Conservation (phyloP, 306 rosid species). For the Castanea sativa region DNA sequence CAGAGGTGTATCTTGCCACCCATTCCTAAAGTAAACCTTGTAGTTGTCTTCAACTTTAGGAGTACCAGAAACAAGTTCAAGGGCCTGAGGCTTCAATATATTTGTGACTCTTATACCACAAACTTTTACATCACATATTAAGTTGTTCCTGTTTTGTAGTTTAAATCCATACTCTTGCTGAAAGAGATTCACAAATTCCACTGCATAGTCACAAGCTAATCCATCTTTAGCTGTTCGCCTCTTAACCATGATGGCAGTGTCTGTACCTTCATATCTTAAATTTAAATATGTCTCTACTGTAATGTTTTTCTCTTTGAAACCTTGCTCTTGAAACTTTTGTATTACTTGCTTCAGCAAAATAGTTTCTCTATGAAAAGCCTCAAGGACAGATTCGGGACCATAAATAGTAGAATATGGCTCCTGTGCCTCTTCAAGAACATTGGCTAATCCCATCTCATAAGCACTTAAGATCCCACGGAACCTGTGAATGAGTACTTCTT, state of each 20-base stretch:
- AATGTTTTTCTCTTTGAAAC: conserved; percentile 66
- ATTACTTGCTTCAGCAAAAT: conserved; percentile 56
- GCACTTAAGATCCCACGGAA: conserved; percentile 95
- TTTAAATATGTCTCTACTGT: conserved; percentile 70
- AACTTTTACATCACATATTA: conserved; percentile 75
- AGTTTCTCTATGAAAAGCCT: conserved; percentile 62
- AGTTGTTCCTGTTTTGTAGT: conserved; percentile 64
- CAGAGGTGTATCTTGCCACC: conserved; percentile 81
- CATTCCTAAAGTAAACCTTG: conserved; percentile 77
- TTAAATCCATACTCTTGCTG: conserved; percentile 86
- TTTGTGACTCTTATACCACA: conserved; percentile 85
- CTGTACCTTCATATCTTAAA: conserved; percentile 93
- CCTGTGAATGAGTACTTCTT: conserved; percentile 81
- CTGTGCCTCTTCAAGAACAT: conserved; percentile 93
- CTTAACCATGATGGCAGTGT: conserved; percentile 90
- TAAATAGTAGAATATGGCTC: conserved; percentile 83
- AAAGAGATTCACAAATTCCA: conserved; percentile 69
- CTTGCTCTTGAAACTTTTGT: conserved; percentile 71
- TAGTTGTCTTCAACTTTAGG: conserved; percentile 65
- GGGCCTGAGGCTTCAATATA: conserved; percentile 67
- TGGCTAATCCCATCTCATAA: conserved; percentile 96
- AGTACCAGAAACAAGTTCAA: conserved; percentile 41
- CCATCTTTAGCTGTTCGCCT: conserved; percentile 42
- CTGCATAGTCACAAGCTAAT: conserved; percentile 45
- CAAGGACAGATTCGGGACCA: conserved; percentile 51